These are phyloP conservation scores for Adansonia digitata DNA, from an alignment of 345 rosid genomes.

Conservation along the genomic window DNA sequence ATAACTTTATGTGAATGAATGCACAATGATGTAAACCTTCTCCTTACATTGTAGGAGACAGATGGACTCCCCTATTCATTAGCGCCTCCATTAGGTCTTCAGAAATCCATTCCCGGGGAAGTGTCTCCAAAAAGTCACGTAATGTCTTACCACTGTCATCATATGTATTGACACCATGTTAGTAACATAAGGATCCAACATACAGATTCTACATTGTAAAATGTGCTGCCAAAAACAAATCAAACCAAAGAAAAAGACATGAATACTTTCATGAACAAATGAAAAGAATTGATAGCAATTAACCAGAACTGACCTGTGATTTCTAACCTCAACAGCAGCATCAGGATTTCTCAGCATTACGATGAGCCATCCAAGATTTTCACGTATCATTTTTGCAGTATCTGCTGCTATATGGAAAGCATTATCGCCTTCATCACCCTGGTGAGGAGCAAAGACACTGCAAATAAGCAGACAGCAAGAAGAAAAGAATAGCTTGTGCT, in stretches of 20 bases:
- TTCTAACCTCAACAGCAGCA: conserved; percentile 81
- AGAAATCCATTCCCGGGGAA: conserved; percentile 97
- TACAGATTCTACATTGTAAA: background rate
- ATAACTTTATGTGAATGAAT: background rate
- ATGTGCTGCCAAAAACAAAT: background rate
- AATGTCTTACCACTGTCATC: conserved; percentile 78
- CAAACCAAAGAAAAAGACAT: background rate
- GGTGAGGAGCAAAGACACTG: conserved; percentile 19
- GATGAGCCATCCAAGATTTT: conserved; percentile 94
- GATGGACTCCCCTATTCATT: conserved; percentile 62
- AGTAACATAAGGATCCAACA: background rate
- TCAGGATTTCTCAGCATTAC: conserved; percentile 74
- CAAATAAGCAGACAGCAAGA: background rate
- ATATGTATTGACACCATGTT: background rate
- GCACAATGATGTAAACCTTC: background rate
- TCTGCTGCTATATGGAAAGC: conserved; percentile 95
- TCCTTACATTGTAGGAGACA: conserved; percentile 87
- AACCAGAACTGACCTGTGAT: conserved; percentile 67
- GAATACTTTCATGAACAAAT: background rate
- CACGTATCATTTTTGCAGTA: conserved; percentile 94
- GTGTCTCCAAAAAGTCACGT: conserved; percentile 86
- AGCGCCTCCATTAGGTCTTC: conserved; percentile 96
- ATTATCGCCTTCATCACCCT: conserved; percentile 97
- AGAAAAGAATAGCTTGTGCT: conserved; percentile 6
- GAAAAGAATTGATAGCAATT: background rate